These are phyloP conservation scores for Hypoxylon lenormandii DNA, from an alignment of 495 filamentous ascomycete genomes.

Conservation along the genomic window DNA sequence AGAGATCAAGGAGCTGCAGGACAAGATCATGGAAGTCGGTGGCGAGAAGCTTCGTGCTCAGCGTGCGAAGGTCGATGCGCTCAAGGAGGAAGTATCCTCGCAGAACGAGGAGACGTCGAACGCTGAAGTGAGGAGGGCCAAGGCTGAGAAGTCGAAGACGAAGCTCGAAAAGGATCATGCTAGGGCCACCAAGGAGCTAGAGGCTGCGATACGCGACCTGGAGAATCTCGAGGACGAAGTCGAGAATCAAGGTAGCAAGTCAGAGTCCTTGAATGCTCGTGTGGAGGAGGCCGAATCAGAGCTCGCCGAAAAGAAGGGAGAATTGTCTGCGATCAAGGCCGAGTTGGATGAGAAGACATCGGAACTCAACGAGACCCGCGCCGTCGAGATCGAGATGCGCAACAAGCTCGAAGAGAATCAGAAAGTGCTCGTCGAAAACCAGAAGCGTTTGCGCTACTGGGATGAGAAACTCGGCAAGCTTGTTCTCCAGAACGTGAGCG, in stretches of 20 bases:
- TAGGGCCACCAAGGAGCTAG: constrained; percentile 80
- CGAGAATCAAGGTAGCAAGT: constrained; percentile 76
- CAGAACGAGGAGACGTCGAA: constrained; percentile 83
- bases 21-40: constrained; percentile 97
- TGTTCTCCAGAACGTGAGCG: constrained; percentile 79
- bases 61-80: constrained; percentile 90
- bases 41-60: constrained; percentile 91
- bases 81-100: constrained; percentile 85
- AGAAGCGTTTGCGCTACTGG: constrained; percentile 86
- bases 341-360: constrained; percentile 87
- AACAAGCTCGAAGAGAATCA: constrained; percentile 97
- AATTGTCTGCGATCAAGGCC: constrained; percentile 79
- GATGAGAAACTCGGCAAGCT: constrained; percentile 86
- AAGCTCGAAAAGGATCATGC: constrained; percentile 86
- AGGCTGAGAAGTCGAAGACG: constrained; percentile 88
- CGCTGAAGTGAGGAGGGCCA: constrained; percentile 84
- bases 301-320: constrained; percentile 80
- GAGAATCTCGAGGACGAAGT: constrained; percentile 81
- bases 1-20: constrained; percentile 89
- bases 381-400: constrained; percentile 95
- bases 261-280: constrained; percentile 74
- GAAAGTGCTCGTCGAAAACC: constrained; percentile 85
- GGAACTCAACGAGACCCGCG: constrained; percentile 89
- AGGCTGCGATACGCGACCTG: constrained; percentile 74
- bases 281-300: constrained; percentile 89